Evolutionary conservation across 1,284 basidiomycete species (phyloP).

Genomic region (Rhodotorula sp.): DNA sequence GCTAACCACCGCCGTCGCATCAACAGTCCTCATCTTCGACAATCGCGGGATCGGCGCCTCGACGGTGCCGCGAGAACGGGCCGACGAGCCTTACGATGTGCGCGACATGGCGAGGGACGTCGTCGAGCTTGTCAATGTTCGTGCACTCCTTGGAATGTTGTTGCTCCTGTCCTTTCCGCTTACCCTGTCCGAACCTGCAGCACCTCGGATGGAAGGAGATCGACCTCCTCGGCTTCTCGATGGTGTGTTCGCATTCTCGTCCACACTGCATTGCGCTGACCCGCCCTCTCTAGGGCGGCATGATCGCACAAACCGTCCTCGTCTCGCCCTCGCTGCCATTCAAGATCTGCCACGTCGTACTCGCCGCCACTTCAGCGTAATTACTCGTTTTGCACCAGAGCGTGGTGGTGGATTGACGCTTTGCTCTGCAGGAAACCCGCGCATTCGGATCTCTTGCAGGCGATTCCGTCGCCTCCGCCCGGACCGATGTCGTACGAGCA

Average conservation of each 20-base stretch:
- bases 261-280: neutral
- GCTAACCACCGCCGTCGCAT: neutral
- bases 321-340: constrained; percentile 20
- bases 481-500: constrained; percentile 24
- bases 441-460: constrained; percentile 37
- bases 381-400: neutral
- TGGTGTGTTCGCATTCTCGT: constrained; percentile 13
- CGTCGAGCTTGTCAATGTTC: constrained; percentile 27
- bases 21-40: constrained; percentile 37
- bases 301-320: constrained; percentile 35
- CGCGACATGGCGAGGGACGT: constrained; percentile 31
- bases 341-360: constrained; percentile 31
- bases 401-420: neutral
- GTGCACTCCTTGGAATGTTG: neutral
- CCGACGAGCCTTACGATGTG: constrained; percentile 10
- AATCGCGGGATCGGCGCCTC: constrained; percentile 38
- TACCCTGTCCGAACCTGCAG: neutral
- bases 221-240: constrained; percentile 38
- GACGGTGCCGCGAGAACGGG: neutral
- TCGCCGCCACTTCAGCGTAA: constrained; percentile 36
- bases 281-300: constrained; percentile 24
- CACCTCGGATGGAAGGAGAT: constrained; percentile 28
- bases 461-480: constrained; percentile 23
- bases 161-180: neutral
- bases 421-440: constrained; percentile 27